Percentiles rank a stretch among this genome's conserved stretches.
Evolutionary conservation across 306 rosid genomes (phyloP).

Genomic region (Pachyrhizus erosus): DNA sequence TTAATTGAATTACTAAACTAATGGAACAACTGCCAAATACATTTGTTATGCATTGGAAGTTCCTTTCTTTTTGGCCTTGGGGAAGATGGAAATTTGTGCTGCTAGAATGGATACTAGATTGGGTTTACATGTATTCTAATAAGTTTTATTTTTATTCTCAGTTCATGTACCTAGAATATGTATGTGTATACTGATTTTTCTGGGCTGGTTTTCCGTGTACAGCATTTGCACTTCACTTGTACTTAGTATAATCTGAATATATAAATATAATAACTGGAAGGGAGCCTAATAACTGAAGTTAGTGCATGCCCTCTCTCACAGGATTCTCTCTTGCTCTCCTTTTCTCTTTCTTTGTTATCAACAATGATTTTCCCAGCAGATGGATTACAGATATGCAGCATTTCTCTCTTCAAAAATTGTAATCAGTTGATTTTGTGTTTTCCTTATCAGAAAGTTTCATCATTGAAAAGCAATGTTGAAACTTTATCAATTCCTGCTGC

Average conservation of each 20-base stretch:
- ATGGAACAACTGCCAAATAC: neutral
- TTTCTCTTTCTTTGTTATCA: neutral
- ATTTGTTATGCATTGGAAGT: conserved; percentile 20
- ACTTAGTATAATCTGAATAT: neutral
- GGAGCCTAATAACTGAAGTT: conserved; percentile 1
- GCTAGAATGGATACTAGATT: neutral
- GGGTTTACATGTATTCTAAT: neutral
- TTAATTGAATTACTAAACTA: conserved; percentile 3
- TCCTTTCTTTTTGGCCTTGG: neutral
- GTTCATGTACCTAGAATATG: neutral
- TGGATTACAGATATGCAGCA: neutral
- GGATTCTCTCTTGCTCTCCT: conserved; percentile 7
- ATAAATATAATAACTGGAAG: neutral
- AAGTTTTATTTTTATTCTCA: neutral
- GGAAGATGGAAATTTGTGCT: neutral
- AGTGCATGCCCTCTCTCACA: neutral
- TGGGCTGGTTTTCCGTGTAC: neutral
- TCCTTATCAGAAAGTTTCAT: conserved; percentile 71
- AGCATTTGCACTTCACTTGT: neutral
- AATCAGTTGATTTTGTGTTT: neutral
- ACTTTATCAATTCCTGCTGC: conserved; percentile 85
- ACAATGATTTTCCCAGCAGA: neutral
- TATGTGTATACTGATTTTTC: conserved; percentile 1
- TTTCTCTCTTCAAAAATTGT: conserved; percentile 20
- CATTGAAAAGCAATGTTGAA: conserved; percentile 79